Evolutionary conservation across 805 yeast species (phyloP).

Genomic region (Candida xiaguanensis): DNA sequence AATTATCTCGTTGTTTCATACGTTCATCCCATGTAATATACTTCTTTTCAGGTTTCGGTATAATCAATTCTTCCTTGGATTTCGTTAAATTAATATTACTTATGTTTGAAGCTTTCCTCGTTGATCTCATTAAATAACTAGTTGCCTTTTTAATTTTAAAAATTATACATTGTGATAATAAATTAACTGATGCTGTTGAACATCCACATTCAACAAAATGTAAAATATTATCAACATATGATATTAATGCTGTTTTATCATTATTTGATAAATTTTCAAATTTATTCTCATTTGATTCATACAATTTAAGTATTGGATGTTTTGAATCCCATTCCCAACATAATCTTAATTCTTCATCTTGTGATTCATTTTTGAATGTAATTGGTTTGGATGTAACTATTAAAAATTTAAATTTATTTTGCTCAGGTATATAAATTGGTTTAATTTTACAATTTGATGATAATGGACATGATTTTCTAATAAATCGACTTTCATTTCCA

Average conservation of each 20-base stretch:
- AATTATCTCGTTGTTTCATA: slow-evolving; percentile 25
- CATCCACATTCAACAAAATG: slow-evolving; percentile 66
- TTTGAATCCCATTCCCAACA: slow-evolving; percentile 86
- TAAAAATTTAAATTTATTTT: slow-evolving; percentile 44
- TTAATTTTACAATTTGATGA: slow-evolving; percentile 68
- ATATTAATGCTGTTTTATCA: slow-evolving; percentile 53
- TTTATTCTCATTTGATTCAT: slow-evolving; percentile 28
- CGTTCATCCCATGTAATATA: slow-evolving; percentile 37
- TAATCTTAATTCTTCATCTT: slow-evolving; percentile 70
- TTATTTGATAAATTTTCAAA: slow-evolving; percentile 54
- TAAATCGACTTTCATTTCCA: slow-evolving; percentile 73
- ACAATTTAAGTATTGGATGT: slow-evolving; percentile 67
- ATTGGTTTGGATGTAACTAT: slow-evolving; percentile 57
- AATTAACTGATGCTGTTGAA: slow-evolving; percentile 29
- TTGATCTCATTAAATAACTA: slow-evolving; percentile 55
- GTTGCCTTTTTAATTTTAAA: slow-evolving; percentile 60
- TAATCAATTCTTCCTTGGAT: slow-evolving; percentile 36
- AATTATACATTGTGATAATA: slow-evolving; percentile 47
- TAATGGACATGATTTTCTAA: slow-evolving; percentile 62
- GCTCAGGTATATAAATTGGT: slow-evolving; percentile 43
- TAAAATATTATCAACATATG: slow-evolving; percentile 59
- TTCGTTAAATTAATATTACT: slow-evolving; percentile 31
- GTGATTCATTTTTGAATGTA: slow-evolving; percentile 23
- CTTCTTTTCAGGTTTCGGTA: slow-evolving; percentile 25
- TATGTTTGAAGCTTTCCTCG: slow-evolving; percentile 46